Base-by-base conservation (phyloP, 371 early-diverging fungal genomes). In the Choanephora cucurbitarum region DNA sequence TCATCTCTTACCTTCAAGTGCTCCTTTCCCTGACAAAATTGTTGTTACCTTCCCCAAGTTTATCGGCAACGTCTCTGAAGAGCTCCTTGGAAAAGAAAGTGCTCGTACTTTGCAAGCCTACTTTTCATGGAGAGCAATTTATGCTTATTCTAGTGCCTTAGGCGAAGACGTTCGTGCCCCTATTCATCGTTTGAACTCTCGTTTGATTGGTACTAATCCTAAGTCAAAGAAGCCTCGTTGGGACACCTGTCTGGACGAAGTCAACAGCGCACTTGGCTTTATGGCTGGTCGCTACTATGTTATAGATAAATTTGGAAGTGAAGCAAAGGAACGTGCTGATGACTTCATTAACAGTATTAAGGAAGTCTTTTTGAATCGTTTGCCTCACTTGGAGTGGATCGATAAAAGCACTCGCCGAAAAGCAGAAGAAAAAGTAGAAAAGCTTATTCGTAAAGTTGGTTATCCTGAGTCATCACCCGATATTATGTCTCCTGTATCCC, bases 201-300 rank as follows among this genome's bases (percentile, higher is more conserved):
- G 55, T 2, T 32, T 83, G 24, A 57, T 58, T 14, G 81, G 85
- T 28, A 60, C 75, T 1, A 64, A 74, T 32, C 69, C 77, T 15
- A 69, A 62, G 23, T 57, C 67, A 1, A 48, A 58, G 0, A 75
- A 81, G 8, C 81, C 81, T 40, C 72, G 84, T 2, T 77, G 75
- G 75, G 74, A 85, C 33, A 71, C 67, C 7, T 85, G 85, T 58
- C 60, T 85, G 18, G 59, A 55, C 5, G 44, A 63, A 19, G 65
- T 77, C 14, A 73, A 80, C 45, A 18, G 46, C 0, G 58, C 62
- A 9, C 21, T 82, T 23, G 83, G 84, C 6, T 71, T 73, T 40
- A 60, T 83, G 46, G 75, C 77, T 0, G 84, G 84, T 3, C 69
- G 82, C 23, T 82, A 76, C 34, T 84, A 72, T 61, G 70, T 79